Evolutionary conservation across 177 flowering plant species (phyloP).

Genomic region (Tripterygium wilfordii): DNA sequence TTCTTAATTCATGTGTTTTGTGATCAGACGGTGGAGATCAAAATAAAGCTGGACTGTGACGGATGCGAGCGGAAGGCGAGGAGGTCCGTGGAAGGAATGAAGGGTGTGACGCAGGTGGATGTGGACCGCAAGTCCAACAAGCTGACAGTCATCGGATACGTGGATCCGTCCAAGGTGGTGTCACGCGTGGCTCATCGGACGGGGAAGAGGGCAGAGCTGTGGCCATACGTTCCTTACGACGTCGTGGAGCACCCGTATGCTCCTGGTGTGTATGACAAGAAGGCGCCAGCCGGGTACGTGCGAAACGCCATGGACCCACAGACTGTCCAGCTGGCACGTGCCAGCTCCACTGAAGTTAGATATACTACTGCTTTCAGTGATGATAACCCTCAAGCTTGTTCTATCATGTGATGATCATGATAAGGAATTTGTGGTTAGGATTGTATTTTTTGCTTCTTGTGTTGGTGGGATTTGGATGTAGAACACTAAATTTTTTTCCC

Average conservation of each 20-base stretch:
- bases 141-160: constrained; percentile 77
- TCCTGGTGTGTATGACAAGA: constrained; percentile 73
- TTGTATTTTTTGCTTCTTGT: neutral
- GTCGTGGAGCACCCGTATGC: constrained; percentile 83
- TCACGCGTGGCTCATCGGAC: constrained; percentile 55
- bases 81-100: constrained; percentile 62
- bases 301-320: constrained; percentile 41
- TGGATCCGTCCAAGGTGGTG: constrained; percentile 69
- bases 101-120: constrained; percentile 45
- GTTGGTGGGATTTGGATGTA: neutral
- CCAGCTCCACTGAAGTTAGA: constrained; percentile 74
- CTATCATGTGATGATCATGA: constrained; percentile 46
- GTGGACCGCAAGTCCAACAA: constrained; percentile 61
- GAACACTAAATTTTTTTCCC: no score
- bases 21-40: constrained; percentile 74
- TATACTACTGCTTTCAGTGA: constrained; percentile 86
- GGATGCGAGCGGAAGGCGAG: constrained; percentile 80
- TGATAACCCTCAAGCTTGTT: constrained; percentile 70
- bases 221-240: constrained; percentile 91
- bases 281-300: constrained; percentile 87
- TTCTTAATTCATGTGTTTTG: no score
- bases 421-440: neutral
- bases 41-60: constrained; percentile 81
- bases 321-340: constrained; percentile 48
- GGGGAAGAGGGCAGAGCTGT: constrained; percentile 82